Evolutionary conservation across 176 grass and related monocot species (phyloP), one percentile per base, ranked within the genome.

Genomic region (Areca catechu): DNA sequence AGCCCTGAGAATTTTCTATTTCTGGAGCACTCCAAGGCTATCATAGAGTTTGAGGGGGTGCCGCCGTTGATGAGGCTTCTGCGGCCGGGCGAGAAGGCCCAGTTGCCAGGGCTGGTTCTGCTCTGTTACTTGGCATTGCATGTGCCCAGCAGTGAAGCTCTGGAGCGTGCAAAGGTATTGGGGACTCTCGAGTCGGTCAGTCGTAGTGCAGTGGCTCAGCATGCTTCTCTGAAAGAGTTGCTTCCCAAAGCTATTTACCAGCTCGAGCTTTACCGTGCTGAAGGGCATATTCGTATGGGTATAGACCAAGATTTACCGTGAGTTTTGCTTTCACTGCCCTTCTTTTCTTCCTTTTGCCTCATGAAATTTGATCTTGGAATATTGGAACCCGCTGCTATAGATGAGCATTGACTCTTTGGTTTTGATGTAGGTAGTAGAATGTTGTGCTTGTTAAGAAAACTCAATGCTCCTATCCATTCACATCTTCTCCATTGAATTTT

Each of bases 171-270:
- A 48, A 70, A 70, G 22, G 67, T n/a, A 7, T 50, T 70, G 55
- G 54, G 43, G 4, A 24, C 37, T 49, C 67, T 70, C 20, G 34
- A 49, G 58, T 58, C 54, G 21, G 67, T 70, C 19, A 23, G 15
- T 16, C 22, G 54, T 10, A 58, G 54, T 58, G 20, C 21, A 19
- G 9, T 50, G 43, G 30, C 55, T 4, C 67, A 70, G 67, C 19
- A 58, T 50, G 34, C 67, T 24, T 70, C 67, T 12, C 37, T 70
- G 17, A 58, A 56, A 7, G 67, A 70, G 21, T 43, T 70, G 37
- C 43, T 70, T 70, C 67, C 67, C 15, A 48, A 19, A 48, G 67
- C 67, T 49, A 70, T 58, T 10, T 70, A 70, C 67, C 67, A 70
- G 18, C 67, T 70, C 15, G 67, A 70, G 22, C 54, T 70, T 70